Conservation (phyloP, 768 basidiomycete genomes). For the Boletus vinaceobasis region DNA sequence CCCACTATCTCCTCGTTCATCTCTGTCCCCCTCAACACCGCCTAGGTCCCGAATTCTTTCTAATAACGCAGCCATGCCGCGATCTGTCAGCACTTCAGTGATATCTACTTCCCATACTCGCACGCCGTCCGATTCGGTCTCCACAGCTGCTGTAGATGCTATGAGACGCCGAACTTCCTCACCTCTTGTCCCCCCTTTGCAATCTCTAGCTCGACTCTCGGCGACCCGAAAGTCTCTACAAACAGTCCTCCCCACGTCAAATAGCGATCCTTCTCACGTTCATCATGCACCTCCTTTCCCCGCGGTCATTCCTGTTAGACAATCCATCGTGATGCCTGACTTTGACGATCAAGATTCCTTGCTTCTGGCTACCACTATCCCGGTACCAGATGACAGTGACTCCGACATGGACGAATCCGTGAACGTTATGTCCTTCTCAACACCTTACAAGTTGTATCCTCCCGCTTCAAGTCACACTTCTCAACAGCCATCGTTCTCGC, state of each 20-base stretch:
- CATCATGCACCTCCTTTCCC: slow-evolving; percentile 10
- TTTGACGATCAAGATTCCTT: slow-evolving; percentile 55
- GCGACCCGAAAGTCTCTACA: slow-evolving; percentile 40
- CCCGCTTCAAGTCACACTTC: slow-evolving; percentile 38
- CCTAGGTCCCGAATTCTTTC: slow-evolving; percentile 42
- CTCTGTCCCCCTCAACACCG: slow-evolving; percentile 45
- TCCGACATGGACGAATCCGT: slow-evolving; percentile 57
- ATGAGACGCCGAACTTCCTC: slow-evolving; percentile 48
- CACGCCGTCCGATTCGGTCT: slow-evolving; percentile 41
- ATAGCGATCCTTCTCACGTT: slow-evolving; percentile 23
- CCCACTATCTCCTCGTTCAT: slow-evolving; percentile 45
- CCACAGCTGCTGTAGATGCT: slow-evolving; percentile 22
- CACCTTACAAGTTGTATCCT: slow-evolving; percentile 54
- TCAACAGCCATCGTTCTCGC: slow-evolving; percentile 49
- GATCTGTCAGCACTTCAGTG: slow-evolving; percentile 41
- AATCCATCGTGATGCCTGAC: slow-evolving; percentile 44
- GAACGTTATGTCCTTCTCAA: slow-evolving; percentile 70
- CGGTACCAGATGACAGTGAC: slow-evolving; percentile 73
- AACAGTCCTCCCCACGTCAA: slow-evolving; percentile 36
- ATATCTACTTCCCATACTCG: slow-evolving; percentile 38
- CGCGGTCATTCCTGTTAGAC: slow-evolving; percentile 37
- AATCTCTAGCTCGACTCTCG: slow-evolving; percentile 32
- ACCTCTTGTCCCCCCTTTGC: slow-evolving; percentile 36
- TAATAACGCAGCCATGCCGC: slow-evolving; percentile 33
- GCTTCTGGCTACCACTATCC: slow-evolving; percentile 66